Conservation (phyloP, 108 stramenopile genomes). For the Cyclotella baltica region DNA sequence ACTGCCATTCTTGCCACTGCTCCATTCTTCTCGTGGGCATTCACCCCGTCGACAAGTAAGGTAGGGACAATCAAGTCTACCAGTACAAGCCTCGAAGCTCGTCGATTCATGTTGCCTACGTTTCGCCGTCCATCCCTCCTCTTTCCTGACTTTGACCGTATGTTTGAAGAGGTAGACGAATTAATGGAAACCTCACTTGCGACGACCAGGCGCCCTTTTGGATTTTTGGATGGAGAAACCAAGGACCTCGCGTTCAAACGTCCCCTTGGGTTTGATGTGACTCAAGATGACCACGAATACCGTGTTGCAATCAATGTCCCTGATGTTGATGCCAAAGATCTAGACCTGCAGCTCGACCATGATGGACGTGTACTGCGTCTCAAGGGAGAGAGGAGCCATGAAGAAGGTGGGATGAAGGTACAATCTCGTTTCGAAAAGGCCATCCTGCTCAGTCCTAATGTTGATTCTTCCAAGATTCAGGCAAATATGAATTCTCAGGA, state of each 20-base stretch:
- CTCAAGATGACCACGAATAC: constrained; percentile 41
- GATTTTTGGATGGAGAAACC: not conserved
- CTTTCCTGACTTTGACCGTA: constrained; percentile 36
- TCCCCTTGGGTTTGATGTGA: constrained; percentile 40
- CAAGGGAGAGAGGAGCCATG: constrained; percentile 34
- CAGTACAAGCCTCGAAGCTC: constrained; percentile 29
- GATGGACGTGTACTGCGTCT: constrained; percentile 47
- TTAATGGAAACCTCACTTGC: constrained; percentile 29
- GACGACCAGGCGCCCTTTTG: constrained; percentile 17
- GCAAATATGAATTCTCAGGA: constrained; percentile 36
- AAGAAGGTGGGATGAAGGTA: constrained; percentile 41
- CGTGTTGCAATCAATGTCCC: constrained; percentile 38
- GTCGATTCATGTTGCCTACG: constrained; percentile 14
- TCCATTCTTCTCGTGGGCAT: not conserved
- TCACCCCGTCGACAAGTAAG: not conserved
- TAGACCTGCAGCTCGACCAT: constrained; percentile 45
- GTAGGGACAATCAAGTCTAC: constrained; percentile 5
- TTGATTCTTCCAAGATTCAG: constrained; percentile 29
- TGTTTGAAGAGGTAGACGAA: constrained; percentile 46
- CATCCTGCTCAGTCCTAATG: constrained; percentile 32
- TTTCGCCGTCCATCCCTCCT: constrained; percentile 20
- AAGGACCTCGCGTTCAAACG: too few species aligned
- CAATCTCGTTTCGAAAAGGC: constrained; percentile 48
- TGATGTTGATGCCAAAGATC: constrained; percentile 41
- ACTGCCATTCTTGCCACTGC: not conserved